Evolutionary conservation across 768 basidiomycete species (phyloP), one percentile per base, ranked within the genome.

Genomic region (Rhizopogon vinicolor): DNA sequence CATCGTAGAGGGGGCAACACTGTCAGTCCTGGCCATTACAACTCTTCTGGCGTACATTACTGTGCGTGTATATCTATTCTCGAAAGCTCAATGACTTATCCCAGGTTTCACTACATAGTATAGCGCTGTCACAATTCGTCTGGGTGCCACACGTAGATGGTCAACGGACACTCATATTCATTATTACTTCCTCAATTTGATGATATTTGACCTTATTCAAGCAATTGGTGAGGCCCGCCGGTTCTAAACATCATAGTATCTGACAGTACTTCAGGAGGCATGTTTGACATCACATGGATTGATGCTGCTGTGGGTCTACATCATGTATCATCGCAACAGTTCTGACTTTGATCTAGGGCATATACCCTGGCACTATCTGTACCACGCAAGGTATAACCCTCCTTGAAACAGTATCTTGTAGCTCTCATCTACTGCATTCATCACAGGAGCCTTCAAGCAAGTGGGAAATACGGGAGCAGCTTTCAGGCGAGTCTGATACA

Each of bases 381-480:
- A 72, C 66, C 14, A 63, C 67, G 3, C 74, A 75, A 67, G 74
- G 74, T 69, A 56, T 39, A 40, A 51, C 41, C 19, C 39, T 40
- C 18, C 31, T 51, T 49, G 28, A 37, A 25, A 9, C 25, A 22
- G 48, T 5, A 37, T 19, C 9, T 10, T 10, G 8, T 8, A 1
- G 8, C 46, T 1, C 19, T 4, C 19, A 49, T 16, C 44, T 29
- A 35, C 14, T 29, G 25, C 22, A 52, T 37, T 22, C 25, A 25
- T 5, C 25, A 31, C 35, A 74, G 74, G 73, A 37, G 62, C 71
- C 6, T 59, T 74, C 56, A 72, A 74, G 53, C 68, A 76, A 49
- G 60, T 71, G 31, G 75, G 75, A 3, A 74, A 76, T 56, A 74
- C 75, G 13, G 73, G 73, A 6, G 73, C 74, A 13, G 74, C 75